A percentile compares a stretch with the other conserved stretches of the same genome.
Conservation (phyloP, 306 rosid species). For the Glycine tomentella region DNA sequence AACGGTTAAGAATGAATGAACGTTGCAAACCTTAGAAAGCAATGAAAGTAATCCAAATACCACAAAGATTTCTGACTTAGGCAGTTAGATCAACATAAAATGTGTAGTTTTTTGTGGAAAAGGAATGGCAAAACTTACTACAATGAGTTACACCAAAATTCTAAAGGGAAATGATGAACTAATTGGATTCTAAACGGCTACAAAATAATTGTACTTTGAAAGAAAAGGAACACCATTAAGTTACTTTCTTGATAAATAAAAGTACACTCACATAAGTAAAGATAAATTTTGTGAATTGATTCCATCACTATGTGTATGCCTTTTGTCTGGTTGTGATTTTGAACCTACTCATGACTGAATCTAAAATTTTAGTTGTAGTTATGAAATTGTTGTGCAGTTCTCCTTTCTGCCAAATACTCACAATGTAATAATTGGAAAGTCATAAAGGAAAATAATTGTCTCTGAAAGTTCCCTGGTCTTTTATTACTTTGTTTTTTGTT, state of each 20-base stretch:
- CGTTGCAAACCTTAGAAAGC: slow-evolving; percentile 10
- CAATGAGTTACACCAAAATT: background rate
- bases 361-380: slow-evolving; percentile 39
- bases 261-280: slow-evolving; percentile 3
- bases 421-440: slow-evolving; percentile 12
- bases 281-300: slow-evolving; percentile 34
- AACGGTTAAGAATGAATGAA: background rate
- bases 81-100: slow-evolving; percentile 11
- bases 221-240: slow-evolving; percentile 28
- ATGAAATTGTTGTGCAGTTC: slow-evolving; percentile 29
- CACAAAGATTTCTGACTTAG: slow-evolving; percentile 16
- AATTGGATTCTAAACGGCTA: slow-evolving; percentile 7
- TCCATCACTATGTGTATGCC: slow-evolving; percentile 12
- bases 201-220: slow-evolving; percentile 31
- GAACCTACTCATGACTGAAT: slow-evolving; percentile 41
- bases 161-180: slow-evolving; percentile 36
- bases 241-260: slow-evolving; percentile 37
- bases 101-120: slow-evolving; percentile 20
- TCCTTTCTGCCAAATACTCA: slow-evolving; percentile 31
- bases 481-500: background rate
- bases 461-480: slow-evolving; percentile 32
- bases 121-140: slow-evolving; percentile 3
- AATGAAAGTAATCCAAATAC: slow-evolving; percentile 29
- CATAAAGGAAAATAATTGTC: background rate
- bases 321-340: slow-evolving; percentile 39